Evolutionary conservation across 2,329 filamentous ascomycete species (phyloP).

Genomic region (Ustilaginoidea virens): DNA sequence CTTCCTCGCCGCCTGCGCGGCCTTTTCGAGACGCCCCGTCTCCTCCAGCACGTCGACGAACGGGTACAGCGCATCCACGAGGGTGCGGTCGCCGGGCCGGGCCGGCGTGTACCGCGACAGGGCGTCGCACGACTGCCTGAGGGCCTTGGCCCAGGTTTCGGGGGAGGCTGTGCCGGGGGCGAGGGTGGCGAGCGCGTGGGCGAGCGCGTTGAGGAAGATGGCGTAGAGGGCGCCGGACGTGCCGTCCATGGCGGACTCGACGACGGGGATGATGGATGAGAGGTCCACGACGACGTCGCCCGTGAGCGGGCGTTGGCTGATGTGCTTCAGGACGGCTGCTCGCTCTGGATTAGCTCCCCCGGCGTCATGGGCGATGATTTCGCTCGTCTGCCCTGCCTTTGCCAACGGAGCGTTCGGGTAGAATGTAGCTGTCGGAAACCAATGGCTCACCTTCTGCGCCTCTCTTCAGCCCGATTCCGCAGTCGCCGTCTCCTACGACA

Average conservation of each 20-base stretch:
- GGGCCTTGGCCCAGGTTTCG: constrained; percentile 43
- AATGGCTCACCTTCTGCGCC: constrained; percentile 61
- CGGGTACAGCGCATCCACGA: constrained; percentile 79
- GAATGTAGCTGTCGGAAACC: no score
- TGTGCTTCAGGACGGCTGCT: constrained; percentile 35
- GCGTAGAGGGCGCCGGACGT: constrained; percentile 49
- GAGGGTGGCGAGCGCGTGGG: constrained; percentile 39
- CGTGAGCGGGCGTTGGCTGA: constrained; percentile 26
- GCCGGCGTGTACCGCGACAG: constrained; percentile 80
- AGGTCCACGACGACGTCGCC: constrained; percentile 39
- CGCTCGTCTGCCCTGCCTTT: no score
- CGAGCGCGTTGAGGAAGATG: constrained; percentile 81
- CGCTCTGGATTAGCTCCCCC: not conserved
- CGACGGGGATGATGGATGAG: constrained; percentile 33
- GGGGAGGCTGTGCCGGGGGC: constrained; percentile 23
- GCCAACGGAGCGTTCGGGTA: no score
- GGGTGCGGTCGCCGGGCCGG: constrained; percentile 72
- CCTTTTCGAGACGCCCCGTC: constrained; percentile 52
- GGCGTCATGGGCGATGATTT: no score
- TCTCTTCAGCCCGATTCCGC: constrained; percentile 71
- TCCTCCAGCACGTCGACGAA: constrained; percentile 60
- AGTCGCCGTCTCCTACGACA: constrained; percentile 81
- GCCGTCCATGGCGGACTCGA: constrained; percentile 45
- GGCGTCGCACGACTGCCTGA: constrained; percentile 54
- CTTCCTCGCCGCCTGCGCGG: constrained; percentile 57